Percentiles rank a stretch among this genome's conserved stretches.
These are phyloP conservation scores for Gossypium mustelinum DNA, from an alignment of 345 rosid species.

Conservation along the genomic window DNA sequence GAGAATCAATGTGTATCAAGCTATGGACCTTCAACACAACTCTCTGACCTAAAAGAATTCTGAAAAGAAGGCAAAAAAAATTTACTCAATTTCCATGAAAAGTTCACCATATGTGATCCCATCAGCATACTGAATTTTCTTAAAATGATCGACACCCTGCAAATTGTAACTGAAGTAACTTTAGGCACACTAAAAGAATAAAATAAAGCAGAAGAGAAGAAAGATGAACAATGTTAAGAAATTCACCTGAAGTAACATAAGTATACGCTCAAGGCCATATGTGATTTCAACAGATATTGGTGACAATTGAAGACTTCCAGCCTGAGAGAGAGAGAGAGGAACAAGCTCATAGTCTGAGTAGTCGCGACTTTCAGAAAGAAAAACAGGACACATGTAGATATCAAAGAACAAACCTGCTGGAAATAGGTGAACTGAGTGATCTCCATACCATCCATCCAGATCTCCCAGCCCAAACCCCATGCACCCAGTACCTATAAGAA, in stretches of 20 bases:
- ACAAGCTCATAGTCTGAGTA: background rate
- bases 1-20: constrained; percentile 7
- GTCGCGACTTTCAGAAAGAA: background rate
- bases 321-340: constrained; percentile 37
- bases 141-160: constrained; percentile 97
- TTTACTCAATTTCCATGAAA: constrained; percentile 92
- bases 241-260: constrained; percentile 93
- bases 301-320: constrained; percentile 88
- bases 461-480: constrained; percentile 99
- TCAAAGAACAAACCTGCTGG: constrained; percentile 67
- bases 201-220: constrained; percentile 13
- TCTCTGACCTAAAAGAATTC: constrained; percentile 7
- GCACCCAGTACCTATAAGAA: constrained; percentile 89
- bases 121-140: constrained; percentile 83
- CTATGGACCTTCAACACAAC: constrained; percentile 1
- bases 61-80: constrained; percentile 13
- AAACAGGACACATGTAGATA: background rate
- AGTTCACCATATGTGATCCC: constrained; percentile 97
- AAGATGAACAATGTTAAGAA: constrained; percentile 5
- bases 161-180: constrained; percentile 21
- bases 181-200: constrained; percentile 23
- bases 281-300: constrained; percentile 97
- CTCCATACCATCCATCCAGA: constrained; percentile 99
- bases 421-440: constrained; percentile 97
- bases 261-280: constrained; percentile 94